phyloP scores from a whole-genome alignment of 768 basidiomycete genomes.

The Lactarius hatsudake region DNA sequence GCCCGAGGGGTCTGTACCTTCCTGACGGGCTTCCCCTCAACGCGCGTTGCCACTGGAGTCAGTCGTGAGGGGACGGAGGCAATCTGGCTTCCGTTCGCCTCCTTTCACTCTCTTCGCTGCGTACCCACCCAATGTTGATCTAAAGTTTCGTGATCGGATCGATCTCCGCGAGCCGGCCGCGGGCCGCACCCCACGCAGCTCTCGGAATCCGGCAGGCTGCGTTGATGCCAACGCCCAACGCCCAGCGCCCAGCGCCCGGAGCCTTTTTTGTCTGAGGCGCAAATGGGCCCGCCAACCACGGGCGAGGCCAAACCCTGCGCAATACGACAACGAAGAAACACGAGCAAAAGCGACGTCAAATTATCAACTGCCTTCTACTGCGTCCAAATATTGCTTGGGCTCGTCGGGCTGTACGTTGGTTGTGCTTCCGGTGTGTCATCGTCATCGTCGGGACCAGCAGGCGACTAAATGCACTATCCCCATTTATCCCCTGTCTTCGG shows the following conservation, averaged over 20 bases:
- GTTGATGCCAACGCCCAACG: slow-evolving; percentile 8
- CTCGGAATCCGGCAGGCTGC: slow-evolving; percentile 6
- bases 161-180: slow-evolving; percentile 26
- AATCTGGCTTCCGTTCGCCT: not conserved
- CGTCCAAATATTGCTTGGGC: not conserved
- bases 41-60: not conserved
- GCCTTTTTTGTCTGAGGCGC: slow-evolving; percentile 6
- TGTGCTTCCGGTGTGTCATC: slow-evolving; percentile 3
- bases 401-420: not conserved
- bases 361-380: not conserved
- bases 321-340: slow-evolving; percentile 2
- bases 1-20: not conserved
- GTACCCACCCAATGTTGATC: not conserved
- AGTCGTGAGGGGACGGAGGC: not conserved
- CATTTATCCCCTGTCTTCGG: slow-evolving; percentile 19
- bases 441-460: slow-evolving; percentile 4
- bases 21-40: not conserved
- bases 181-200: slow-evolving; percentile 4
- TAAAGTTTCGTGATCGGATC: slow-evolving; percentile 20
- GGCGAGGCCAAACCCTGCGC: slow-evolving; percentile 1
- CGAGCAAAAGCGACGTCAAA: not conserved
- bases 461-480: slow-evolving; percentile 2
- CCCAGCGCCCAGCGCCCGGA: slow-evolving; percentile 5
- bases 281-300: slow-evolving; percentile 4
- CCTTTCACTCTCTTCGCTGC: not conserved